Base-by-base conservation (phyloP, 2,329 filamentous ascomycete species). In the Sclerotinia trifoliorum region DNA sequence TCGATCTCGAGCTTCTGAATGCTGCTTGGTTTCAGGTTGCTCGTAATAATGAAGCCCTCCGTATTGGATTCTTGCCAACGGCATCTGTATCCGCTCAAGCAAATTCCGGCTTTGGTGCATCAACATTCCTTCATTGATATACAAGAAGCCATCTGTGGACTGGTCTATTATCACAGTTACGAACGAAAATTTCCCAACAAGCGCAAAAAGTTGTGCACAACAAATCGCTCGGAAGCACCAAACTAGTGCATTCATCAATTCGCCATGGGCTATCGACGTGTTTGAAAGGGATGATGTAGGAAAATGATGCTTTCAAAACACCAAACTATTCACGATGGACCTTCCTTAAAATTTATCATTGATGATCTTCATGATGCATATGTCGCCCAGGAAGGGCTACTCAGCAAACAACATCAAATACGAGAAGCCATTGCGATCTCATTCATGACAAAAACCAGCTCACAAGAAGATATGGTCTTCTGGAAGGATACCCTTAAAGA, bases 61-160 rank as follows among this genome's bases (percentile, higher is more conserved):
- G 79, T 49, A 75, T 77, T 60, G 67, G 77, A 52, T 68, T 80
- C 69, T 64, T 77, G 13, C 65, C 68, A 24, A 49, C 60, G 26
- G 51, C 58, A 21, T 62, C 48, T 19, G 44, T 61, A 1, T 42
- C 35, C 19, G n/a, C 11, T 39, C n/a, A n/a, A 17, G 48, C 44
- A 35, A 35, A 63, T 39, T 15, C 26, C 13, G 24, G 29, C 5
- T 39, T 63, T 24, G 48, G 61, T 49, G 29, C 42, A 46, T 65
- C 42, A 44, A 69, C 67, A 7, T 58, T 70, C 24, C 26, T 72
- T 35, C 70, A 39, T 62, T 72, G 13, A 66, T 72, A 13, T 52
- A 63, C 7, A 6, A 63, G 26, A 35, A 52, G 26, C 32, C 61
- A 51, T 29, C 1, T 1, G 11, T 63, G 5, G 35, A 63, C 10